Evolutionary conservation across 306 rosid species (phyloP).

Genomic region (Rosa chinensis): DNA sequence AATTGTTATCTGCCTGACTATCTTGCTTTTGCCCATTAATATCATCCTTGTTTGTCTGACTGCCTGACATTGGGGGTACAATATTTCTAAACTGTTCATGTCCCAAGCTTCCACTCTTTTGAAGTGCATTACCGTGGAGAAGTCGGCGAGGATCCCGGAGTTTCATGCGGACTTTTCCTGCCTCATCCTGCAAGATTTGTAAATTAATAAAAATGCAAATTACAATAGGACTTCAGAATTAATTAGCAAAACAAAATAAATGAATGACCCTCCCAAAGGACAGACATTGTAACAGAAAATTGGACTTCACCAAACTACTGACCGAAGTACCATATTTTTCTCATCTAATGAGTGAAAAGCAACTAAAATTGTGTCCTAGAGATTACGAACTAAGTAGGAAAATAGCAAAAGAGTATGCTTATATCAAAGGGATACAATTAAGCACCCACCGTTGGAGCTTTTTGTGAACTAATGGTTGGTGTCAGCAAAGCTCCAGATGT

Average conservation of each 20-base stretch:
- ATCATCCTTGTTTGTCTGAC: slow-evolving; percentile 49
- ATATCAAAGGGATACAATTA: slow-evolving; percentile 2
- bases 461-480: slow-evolving; percentile 44
- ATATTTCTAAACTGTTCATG: slow-evolving; percentile 57
- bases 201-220: slow-evolving; percentile 5
- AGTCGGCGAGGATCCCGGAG: slow-evolving; percentile 97
- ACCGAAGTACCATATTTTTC: too few relatives aligned
- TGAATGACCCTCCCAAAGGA: neutral
- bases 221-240: too few relatives aligned
- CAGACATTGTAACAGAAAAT: neutral
- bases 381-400: neutral
- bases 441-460: slow-evolving; percentile 57
- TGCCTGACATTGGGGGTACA: slow-evolving; percentile 36
- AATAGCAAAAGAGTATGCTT: neutral
- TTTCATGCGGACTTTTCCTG: slow-evolving; percentile 87
- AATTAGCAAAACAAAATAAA: neutral
- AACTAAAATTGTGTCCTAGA: neutral
- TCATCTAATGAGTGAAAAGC: neutral
- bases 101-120: slow-evolving; percentile 57
- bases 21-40: slow-evolving; percentile 50
- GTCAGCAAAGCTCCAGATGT: slow-evolving; percentile 50
- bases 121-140: slow-evolving; percentile 63
- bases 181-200: slow-evolving; percentile 53
- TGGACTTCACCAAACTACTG: neutral
- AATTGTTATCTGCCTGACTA: slow-evolving; percentile 48